phyloP scores from a whole-genome alignment of 345 rosid genomes.

The Linum usitatissimum region DNA sequence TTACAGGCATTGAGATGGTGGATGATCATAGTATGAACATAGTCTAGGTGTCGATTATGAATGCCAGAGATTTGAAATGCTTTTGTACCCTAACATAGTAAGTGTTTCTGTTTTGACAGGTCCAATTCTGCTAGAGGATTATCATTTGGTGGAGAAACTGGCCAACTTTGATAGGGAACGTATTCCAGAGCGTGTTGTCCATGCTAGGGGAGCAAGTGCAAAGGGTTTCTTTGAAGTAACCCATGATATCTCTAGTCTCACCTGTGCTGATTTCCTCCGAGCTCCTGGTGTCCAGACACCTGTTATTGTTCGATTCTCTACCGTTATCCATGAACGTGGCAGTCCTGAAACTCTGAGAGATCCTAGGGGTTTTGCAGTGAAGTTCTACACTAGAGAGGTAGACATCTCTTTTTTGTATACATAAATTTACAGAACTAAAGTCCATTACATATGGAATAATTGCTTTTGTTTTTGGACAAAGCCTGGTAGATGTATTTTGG shows the following conservation, averaged over 20 bases:
- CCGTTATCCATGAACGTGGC: conserved; percentile 25
- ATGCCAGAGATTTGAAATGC: neutral
- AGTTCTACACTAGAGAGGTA: conserved; percentile 24
- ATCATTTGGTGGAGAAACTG: conserved; percentile 23
- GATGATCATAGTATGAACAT: neutral
- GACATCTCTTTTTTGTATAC: neutral
- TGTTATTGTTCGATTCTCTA: conserved; percentile 22
- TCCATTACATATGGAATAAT: neutral
- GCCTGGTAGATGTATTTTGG: neutral
- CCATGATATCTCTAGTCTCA: conserved; percentile 19
- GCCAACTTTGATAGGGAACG: conserved; percentile 24
- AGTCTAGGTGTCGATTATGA: neutral
- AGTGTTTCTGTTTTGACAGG: conserved; percentile 5
- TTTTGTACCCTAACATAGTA: neutral
- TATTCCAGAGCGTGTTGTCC: conserved; percentile 24
- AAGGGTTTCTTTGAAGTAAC: conserved; percentile 25
- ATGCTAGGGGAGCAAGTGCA: conserved; percentile 23
- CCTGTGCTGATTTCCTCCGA: conserved; percentile 23
- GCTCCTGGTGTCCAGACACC: conserved; percentile 25
- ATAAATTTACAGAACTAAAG: neutral
- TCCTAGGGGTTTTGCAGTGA: conserved; percentile 24
- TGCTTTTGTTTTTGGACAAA: neutral
- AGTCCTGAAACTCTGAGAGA: conserved; percentile 25
- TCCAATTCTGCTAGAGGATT: conserved; percentile 23
- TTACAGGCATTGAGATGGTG: too few relatives aligned